phyloP scores from a whole-genome alignment of 371 early-diverging fungal genomes.

The Syncephalastrum racemosum region DNA sequence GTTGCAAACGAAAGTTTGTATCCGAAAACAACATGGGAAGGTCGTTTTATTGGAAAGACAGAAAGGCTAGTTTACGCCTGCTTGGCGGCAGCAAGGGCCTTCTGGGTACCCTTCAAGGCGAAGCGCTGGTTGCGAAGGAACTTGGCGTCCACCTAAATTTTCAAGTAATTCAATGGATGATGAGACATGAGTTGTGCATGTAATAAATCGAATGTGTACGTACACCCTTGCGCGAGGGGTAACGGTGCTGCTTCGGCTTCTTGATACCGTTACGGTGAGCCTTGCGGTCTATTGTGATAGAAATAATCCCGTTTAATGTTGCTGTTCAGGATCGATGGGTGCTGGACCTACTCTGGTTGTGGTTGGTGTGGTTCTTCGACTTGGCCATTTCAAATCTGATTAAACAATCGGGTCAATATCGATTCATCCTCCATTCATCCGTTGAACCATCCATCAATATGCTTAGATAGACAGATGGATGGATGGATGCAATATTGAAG shows the following conservation, averaged over 20 bases:
- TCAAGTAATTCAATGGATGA: no score
- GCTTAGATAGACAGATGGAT: neutral
- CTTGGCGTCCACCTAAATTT: conserved; percentile 85
- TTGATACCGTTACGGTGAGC: conserved; percentile 99
- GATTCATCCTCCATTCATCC: conserved; percentile 14
- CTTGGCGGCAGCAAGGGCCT: conserved; percentile 49
- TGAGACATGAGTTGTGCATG: neutral
- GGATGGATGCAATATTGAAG: no score
- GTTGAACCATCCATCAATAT: conserved; percentile 11
- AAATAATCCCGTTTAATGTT: neutral
- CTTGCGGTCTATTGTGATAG: conserved; percentile 75
- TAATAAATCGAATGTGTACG: conserved; percentile 18
- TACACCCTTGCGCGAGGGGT: conserved; percentile 93
- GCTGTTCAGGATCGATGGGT: neutral
- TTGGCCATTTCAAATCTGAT: conserved; percentile 76
- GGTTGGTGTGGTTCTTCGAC: conserved; percentile 99
- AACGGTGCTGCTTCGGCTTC: conserved; percentile 87
- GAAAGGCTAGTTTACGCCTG: neutral
- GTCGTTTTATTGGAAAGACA: no score
- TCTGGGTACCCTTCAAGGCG: conserved; percentile 80
- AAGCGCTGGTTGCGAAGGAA: conserved; percentile 98
- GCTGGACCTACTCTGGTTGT: conserved; percentile 74
- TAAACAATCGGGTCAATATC: conserved; percentile 1
- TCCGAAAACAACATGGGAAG: no score
- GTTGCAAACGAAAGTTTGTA: no score